Evolutionary conservation across 1,284 basidiomycete genomes (phyloP).

Genomic region (Cryptococcus neoformans): DNA sequence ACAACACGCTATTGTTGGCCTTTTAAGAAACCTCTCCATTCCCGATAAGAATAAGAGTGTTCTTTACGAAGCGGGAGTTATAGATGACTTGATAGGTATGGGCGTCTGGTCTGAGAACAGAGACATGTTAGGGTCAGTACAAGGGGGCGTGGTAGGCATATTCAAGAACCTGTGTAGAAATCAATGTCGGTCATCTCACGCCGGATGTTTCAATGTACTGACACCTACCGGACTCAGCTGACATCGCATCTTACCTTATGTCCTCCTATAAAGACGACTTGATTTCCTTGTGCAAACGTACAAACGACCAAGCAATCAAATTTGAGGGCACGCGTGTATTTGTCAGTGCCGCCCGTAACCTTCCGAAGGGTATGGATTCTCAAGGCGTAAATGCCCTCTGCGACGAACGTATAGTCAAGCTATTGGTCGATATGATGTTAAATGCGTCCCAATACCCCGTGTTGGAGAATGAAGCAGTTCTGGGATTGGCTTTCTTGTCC

Average conservation of each 20-base stretch:
- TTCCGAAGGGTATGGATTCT: slow-evolving; percentile 34
- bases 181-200: slow-evolving; percentile 56
- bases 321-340: slow-evolving; percentile 86
- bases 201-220: neutral
- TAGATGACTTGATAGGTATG: slow-evolving; percentile 62
- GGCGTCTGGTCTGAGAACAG: slow-evolving; percentile 66
- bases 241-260: slow-evolving; percentile 17
- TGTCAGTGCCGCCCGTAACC: slow-evolving; percentile 72
- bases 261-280: slow-evolving; percentile 54
- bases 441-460: slow-evolving; percentile 76
- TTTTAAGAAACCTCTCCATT: slow-evolving; percentile 81
- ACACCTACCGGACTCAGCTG: neutral
- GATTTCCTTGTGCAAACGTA: slow-evolving; percentile 68
- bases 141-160: slow-evolving; percentile 80
- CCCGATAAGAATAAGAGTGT: slow-evolving; percentile 59
- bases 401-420: slow-evolving; percentile 57
- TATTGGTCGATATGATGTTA: slow-evolving; percentile 68
- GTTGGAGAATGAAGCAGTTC: slow-evolving; percentile 83
- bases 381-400: slow-evolving; percentile 57
- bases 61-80: slow-evolving; percentile 63
- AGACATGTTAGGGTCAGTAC: slow-evolving; percentile 79
- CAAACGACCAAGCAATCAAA: slow-evolving; percentile 75
- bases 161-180: slow-evolving; percentile 82
- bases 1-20: slow-evolving; percentile 76
- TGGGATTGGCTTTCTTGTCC: slow-evolving; percentile 72